Percentiles rank a stretch among this genome's conserved stretches.
These are phyloP conservation scores for Fusarium keratoplasticum DNA, from an alignment of 2,329 filamentous ascomycete genomes.

Conservation along the genomic window DNA sequence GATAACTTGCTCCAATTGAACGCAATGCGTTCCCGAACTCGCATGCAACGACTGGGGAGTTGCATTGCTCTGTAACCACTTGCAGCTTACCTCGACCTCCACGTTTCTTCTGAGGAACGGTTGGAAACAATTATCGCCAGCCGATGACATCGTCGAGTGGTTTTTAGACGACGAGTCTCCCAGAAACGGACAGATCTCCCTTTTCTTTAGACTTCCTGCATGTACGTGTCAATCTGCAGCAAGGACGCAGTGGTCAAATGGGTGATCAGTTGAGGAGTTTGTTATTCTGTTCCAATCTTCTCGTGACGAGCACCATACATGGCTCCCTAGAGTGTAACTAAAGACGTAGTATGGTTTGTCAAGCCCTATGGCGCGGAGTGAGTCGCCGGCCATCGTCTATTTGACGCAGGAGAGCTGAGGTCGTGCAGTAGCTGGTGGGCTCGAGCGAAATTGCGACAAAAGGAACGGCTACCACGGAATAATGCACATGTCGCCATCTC, in stretches of 20 bases:
- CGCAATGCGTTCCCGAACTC: neutral
- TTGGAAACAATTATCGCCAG: neutral
- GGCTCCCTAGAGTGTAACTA: neutral
- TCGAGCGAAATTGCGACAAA: slow-evolving; percentile 1
- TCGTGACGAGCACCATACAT: neutral
- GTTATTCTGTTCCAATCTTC: neutral
- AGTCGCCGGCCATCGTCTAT: neutral
- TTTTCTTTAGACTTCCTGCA: neutral
- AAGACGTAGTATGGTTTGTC: neutral
- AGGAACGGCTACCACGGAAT: neutral
- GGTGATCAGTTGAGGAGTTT: neutral
- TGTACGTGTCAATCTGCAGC: neutral
- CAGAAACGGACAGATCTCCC: neutral
- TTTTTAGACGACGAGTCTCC: neutral
- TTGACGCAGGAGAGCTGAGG: slow-evolving; percentile 15
- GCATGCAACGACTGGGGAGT: neutral
- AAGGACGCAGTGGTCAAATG: neutral
- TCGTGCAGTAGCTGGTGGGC: slow-evolving; percentile 18
- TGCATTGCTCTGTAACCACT: neutral
- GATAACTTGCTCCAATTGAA: neutral
- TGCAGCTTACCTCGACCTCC: neutral
- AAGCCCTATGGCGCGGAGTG: neutral
- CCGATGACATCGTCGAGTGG: neutral
- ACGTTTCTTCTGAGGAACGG: neutral
- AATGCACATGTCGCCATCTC: neutral